Evolutionary conservation across 305 asterid genomes (phyloP), one percentile per base, ranked within the genome.

Genomic region (Vinca major): DNA sequence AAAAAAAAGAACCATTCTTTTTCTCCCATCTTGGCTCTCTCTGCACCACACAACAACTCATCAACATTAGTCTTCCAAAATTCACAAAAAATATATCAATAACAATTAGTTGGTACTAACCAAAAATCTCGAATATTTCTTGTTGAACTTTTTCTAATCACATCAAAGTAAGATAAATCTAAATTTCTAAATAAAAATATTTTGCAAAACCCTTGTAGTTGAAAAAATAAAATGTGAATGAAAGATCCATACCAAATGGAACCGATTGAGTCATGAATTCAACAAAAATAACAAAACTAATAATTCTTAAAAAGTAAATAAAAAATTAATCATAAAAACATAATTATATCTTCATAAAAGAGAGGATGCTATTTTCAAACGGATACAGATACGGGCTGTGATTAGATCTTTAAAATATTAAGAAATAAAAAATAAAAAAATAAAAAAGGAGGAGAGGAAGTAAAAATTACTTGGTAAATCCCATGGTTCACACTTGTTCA

Each of bases 401-500:
- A n/a, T n/a, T n/a, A n/a, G n/a, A n/a, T n/a, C n/a, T n/a, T n/a
- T n/a, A n/a, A n/a, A n/a, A n/a, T n/a, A n/a, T n/a, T n/a, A n/a
- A n/a, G n/a, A n/a, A n/a, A 40, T 6, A 40, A 40, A 40, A 40
- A 40, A 40, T 2, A 40, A 40, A 40, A 40, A 40, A 40, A 40
- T 40, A 40, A 40, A 40, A 40, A 40, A 40, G 6, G 44, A 40
- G 6, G 6, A 40, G 6, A 40, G 44, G 44, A 40, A 40, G 8
- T 1, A 41, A 20, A 62, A n/a, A 77, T 79, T 89, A 90, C 97
- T 84, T 65, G 97, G 95, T 61, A 90, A 80, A 81, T 90, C 97
- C 97, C 97, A 90, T 0, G 97, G 97, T 73, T 90, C 97, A 56
- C 81, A 86, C 86, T 84, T 90, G 64, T 88, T 90, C 58, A 90